Conservation (phyloP, 2,329 filamentous ascomycete species). For the Penicillium sp. region DNA sequence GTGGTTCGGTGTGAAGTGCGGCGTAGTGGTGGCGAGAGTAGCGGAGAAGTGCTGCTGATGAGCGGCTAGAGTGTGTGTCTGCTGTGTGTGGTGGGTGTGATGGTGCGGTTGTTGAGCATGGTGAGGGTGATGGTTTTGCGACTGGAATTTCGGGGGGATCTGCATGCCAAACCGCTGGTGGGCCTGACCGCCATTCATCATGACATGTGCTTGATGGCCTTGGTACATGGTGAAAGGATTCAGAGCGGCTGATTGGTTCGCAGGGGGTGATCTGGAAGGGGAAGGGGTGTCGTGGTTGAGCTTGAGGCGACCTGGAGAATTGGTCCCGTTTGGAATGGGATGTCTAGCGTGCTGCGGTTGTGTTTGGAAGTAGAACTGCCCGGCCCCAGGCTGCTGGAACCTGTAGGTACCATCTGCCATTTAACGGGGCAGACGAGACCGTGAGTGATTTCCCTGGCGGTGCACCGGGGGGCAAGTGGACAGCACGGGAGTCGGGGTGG, state of each 20-base stretch:
- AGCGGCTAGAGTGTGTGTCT: slow-evolving; percentile 37
- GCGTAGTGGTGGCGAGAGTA: slow-evolving; percentile 43
- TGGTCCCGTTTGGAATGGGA: slow-evolving; percentile 42
- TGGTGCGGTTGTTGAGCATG: slow-evolving; percentile 42
- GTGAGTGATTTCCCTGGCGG: slow-evolving; percentile 31
- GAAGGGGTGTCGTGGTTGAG: slow-evolving; percentile 46
- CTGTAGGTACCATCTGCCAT: slow-evolving; percentile 53
- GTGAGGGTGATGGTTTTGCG: slow-evolving; percentile 44
- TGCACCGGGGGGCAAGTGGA: slow-evolving; percentile 23
- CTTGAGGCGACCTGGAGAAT: slow-evolving; percentile 43
- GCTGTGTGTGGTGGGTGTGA: slow-evolving; percentile 41
- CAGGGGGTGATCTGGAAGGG: slow-evolving; percentile 44
- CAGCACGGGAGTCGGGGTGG: slow-evolving; percentile 21
- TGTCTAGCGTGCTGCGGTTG: slow-evolving; percentile 41
- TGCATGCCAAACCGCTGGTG: slow-evolving; percentile 48
- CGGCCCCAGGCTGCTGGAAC: slow-evolving; percentile 51
- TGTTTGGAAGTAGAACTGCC: slow-evolving; percentile 46
- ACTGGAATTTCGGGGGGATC: slow-evolving; percentile 42
- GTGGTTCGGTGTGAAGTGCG: slow-evolving; percentile 55
- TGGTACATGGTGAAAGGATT: slow-evolving; percentile 47
- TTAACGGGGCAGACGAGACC: slow-evolving; percentile 47
- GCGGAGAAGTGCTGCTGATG: slow-evolving; percentile 47
- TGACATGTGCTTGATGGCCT: slow-evolving; percentile 44
- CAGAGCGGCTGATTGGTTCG: slow-evolving; percentile 39
- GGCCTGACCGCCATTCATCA: slow-evolving; percentile 47